Evolutionary conservation across 1,284 basidiomycete genomes (phyloP).

Genomic region (Sporisorium iseilematis-ciliati): DNA sequence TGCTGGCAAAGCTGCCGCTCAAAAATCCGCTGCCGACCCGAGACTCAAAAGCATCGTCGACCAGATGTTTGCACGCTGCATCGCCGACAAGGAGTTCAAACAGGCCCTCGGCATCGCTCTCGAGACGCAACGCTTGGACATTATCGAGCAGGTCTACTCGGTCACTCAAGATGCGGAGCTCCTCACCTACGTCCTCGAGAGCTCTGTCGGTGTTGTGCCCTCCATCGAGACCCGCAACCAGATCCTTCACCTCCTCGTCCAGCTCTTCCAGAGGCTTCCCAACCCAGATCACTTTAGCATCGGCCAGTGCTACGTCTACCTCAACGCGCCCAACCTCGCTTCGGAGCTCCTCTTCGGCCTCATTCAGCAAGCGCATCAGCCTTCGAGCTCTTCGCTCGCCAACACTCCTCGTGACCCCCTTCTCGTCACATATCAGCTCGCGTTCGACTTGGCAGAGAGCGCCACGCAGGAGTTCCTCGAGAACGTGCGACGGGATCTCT

Average conservation of each 20-base stretch:
- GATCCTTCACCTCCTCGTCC: conserved; percentile 67
- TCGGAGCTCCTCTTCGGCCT: conserved; percentile 64
- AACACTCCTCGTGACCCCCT: conserved; percentile 64
- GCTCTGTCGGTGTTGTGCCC: conserved; percentile 63
- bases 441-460: conserved; percentile 69
- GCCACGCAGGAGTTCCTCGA: conserved; percentile 70
- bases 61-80: conserved; percentile 68
- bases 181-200: conserved; percentile 67
- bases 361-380: conserved; percentile 58
- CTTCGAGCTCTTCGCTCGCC: conserved; percentile 53
- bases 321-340: conserved; percentile 62
- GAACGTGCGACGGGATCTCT: conserved; percentile 58
- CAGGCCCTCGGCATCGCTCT: conserved; percentile 68
- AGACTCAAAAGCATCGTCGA: conserved; percentile 65
- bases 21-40: conserved; percentile 34
- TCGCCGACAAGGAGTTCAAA: conserved; percentile 62
- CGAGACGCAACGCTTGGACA: conserved; percentile 65
- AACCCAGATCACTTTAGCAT: conserved; percentile 68
- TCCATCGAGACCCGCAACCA: conserved; percentile 60
- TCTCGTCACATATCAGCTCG: conserved; percentile 67
- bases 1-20: conserved; percentile 14
- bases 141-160: conserved; percentile 66
- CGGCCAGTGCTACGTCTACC: conserved; percentile 69
- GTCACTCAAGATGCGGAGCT: conserved; percentile 61
- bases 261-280: conserved; percentile 66